phyloP scores from a whole-genome alignment of 1,139 yeast species.

The Diutina siamensis region DNA sequence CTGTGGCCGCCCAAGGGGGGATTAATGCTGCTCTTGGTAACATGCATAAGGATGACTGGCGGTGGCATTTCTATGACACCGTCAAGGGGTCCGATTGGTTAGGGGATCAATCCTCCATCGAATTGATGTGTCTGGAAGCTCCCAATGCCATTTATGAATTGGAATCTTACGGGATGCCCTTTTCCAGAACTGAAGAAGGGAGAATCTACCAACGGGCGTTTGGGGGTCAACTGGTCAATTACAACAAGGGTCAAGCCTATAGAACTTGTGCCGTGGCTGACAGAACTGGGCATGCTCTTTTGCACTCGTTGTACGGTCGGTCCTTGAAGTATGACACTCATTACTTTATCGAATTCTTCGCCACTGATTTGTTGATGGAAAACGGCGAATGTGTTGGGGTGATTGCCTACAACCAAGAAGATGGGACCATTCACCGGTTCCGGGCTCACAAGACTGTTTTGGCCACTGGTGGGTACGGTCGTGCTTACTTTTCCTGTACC shows the following conservation, averaged over 20 bases:
- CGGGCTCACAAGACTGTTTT: constrained; percentile 92
- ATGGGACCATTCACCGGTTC: constrained; percentile 96
- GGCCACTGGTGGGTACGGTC: constrained; percentile 98
- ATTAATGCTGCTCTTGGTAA: constrained; percentile 96
- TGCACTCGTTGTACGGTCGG: constrained; percentile 95
- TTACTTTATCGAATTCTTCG: constrained; percentile 95
- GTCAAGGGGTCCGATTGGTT: constrained; percentile 99
- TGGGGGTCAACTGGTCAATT: constrained; percentile 95
- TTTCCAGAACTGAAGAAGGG: constrained; percentile 95
- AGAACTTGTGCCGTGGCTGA: constrained; percentile 99
- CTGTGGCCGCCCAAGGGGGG: constrained; percentile 99
- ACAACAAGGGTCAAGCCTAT: constrained; percentile 98
- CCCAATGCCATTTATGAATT: constrained; percentile 92
- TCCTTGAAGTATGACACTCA: constrained; percentile 94
- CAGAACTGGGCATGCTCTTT: constrained; percentile 95
- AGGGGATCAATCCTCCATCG: constrained; percentile 98
- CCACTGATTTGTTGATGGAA: constrained; percentile 88
- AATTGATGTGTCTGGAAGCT: constrained; percentile 98
- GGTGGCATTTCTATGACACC: constrained; percentile 99
- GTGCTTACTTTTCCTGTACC: constrained; percentile 97
- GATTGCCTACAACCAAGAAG: constrained; percentile 96
- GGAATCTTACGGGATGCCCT: constrained; percentile 97
- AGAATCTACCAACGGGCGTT: constrained; percentile 97
- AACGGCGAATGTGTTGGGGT: constrained; percentile 96
- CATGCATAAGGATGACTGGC: constrained; percentile 98